A percentile compares a stretch with the other conserved stretches of the same genome.
Conservation (phyloP, 768 basidiomycete genomes). For the Lanmaoa rubissima region DNA sequence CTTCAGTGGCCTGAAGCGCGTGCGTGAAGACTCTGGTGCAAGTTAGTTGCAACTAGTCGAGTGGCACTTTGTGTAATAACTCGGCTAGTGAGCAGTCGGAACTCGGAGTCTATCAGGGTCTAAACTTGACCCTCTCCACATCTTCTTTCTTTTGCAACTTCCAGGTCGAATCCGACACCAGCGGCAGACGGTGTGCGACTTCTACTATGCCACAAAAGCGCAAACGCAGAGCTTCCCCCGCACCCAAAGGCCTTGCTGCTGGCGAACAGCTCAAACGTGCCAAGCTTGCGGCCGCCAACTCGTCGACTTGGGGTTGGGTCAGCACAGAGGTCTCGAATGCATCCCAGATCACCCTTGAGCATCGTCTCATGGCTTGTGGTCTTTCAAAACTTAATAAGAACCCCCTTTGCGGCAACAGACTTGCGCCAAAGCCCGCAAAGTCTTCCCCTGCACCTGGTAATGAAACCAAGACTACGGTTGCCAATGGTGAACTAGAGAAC, state of each 20-base stretch:
- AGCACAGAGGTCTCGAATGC: slow-evolving; percentile 56
- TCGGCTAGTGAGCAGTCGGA: slow-evolving; percentile 20
- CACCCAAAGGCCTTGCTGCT: slow-evolving; percentile 51
- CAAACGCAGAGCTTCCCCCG: slow-evolving; percentile 48
- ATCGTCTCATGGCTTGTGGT: slow-evolving; percentile 66
- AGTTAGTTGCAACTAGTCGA: too few relatives aligned
- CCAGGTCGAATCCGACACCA: slow-evolving; percentile 3
- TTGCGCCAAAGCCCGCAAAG: slow-evolving; percentile 30
- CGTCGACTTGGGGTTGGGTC: slow-evolving; percentile 80
- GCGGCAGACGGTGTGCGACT: background rate
- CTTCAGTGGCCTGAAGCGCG: background rate
- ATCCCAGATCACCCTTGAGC: slow-evolving; percentile 63
- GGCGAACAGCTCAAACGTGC: slow-evolving; percentile 64
- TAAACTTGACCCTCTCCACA: slow-evolving; percentile 6
- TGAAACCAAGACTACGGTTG: slow-evolving; percentile 12
- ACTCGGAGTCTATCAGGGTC: slow-evolving; percentile 23
- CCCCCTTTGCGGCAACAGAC: slow-evolving; percentile 60
- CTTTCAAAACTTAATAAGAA: slow-evolving; percentile 50
- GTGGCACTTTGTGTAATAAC: background rate
- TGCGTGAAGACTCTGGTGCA: background rate
- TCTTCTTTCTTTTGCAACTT: slow-evolving; percentile 8
- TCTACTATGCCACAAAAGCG: slow-evolving; percentile 55
- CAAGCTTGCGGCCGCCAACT: slow-evolving; percentile 43
- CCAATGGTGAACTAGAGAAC: slow-evolving; percentile 49
- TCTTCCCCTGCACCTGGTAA: slow-evolving; percentile 8